Base-by-base conservation (phyloP, 306 rosid species). In the Citrullus colocynthis region DNA sequence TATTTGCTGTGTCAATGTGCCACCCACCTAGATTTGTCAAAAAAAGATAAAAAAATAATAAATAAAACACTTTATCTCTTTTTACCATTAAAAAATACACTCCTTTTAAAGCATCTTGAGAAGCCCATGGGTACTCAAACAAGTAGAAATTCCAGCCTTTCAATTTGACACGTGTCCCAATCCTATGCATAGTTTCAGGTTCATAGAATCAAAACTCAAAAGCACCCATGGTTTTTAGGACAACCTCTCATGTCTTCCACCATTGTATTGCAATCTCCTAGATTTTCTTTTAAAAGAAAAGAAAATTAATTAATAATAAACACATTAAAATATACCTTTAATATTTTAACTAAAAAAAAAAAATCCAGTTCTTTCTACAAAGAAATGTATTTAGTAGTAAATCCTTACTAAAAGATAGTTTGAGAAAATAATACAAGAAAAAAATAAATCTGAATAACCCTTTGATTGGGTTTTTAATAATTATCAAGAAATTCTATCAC, bases 181-280 rank as follows among this genome's bases (percentile, higher is more conserved):
- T 67, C 74, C 2, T 8, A 11, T 8, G 7, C 30, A 39, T 37
- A 17, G 49, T 67, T 67, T 11, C 6, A 41, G 17, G 74, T 66
- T 41, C 74, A 66, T 41, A 66, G 74, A 39, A 39, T 39, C 7
- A 39, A 39, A 17, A 17, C 34, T 4, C 30, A 45, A 45, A 70
- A 45, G 54, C 15, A 71, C 76, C 76, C 76, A 71, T 71, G 13
- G 76, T 71, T 71, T 71, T 71, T 24, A 71, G 76, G 41, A 71
- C 59, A 71, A 48, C 6, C 58, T 71, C 76, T 71, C 75, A 69
- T 70, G 55, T 18, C 12, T 44, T 18, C 75, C 51, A 44, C 37
- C 75, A 66, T 24, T 45, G n/a, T 48, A 48, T 48, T 71, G 11
- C 76, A 24, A 48, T 71, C 20, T 28, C 59, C 41, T 24, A 48